Percentiles rank a stretch among this genome's conserved stretches.
Conservation (phyloP, 2,329 filamentous ascomycete species). For the Neonectria punicea region DNA sequence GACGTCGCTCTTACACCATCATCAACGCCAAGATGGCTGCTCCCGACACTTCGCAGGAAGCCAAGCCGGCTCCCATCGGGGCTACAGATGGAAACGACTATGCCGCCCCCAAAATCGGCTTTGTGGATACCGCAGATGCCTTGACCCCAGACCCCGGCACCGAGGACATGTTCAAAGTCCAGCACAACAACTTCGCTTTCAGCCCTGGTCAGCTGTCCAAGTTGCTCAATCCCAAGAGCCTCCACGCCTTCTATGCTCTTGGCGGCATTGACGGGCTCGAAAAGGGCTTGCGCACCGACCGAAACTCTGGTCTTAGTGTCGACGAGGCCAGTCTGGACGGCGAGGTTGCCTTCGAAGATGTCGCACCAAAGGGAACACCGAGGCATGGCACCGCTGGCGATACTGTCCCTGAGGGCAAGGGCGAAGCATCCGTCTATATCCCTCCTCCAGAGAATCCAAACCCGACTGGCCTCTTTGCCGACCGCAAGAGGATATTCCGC, state of each 20-base stretch:
- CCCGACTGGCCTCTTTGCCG: conserved; percentile 37
- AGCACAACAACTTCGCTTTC: conserved; percentile 86
- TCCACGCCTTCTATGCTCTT: conserved; percentile 78
- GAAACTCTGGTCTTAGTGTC: conserved; percentile 71
- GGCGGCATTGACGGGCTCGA: conserved; percentile 79
- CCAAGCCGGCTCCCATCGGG: conserved; percentile 22
- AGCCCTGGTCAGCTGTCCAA: conserved; percentile 83
- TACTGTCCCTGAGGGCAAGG: conserved; percentile 42
- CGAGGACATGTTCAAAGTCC: conserved; percentile 76
- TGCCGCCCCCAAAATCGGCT: conserved; percentile 23
- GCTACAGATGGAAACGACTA: conserved; percentile 10
- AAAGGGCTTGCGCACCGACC: conserved; percentile 75
- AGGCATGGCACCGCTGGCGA: conserved; percentile 49
- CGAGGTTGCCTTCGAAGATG: conserved; percentile 75
- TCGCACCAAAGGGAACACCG: conserved; percentile 49
- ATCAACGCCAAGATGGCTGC: conserved; percentile 33
- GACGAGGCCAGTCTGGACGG: conserved; percentile 75
- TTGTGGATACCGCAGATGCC: conserved; percentile 44
- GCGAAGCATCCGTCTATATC: conserved; percentile 40
- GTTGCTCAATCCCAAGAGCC: conserved; percentile 81
- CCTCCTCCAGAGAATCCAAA: conserved; percentile 37
- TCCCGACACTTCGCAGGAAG: conserved; percentile 26
- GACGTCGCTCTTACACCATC: conserved; percentile 14
- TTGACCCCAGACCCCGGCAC: conserved; percentile 71
- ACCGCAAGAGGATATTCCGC: conserved; percentile 59